phyloP scores from a whole-genome alignment of 1,284 basidiomycete genomes.

The Sporisorium sorghi region DNA sequence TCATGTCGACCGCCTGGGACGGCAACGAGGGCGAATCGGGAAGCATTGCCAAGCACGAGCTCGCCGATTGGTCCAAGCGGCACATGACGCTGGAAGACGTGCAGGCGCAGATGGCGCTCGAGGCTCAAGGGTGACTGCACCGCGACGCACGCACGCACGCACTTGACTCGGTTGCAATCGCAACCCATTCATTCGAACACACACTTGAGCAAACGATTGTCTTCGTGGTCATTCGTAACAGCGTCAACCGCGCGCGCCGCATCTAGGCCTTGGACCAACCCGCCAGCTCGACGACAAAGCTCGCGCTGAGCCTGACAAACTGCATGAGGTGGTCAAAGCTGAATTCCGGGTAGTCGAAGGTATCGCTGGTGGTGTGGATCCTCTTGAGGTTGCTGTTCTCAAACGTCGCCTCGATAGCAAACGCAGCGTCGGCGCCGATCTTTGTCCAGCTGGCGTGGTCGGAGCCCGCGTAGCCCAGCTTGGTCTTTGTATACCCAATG shows the following conservation, averaged over 20 bases:
- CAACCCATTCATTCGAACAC: not conserved
- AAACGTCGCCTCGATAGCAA: conserved; percentile 66
- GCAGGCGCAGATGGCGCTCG: conserved; percentile 18
- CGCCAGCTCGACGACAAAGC: conserved; percentile 63
- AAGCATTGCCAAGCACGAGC: conserved; percentile 56
- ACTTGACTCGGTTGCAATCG: not conserved
- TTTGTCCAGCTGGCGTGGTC: conserved; percentile 73
- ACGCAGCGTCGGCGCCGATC: conserved; percentile 69
- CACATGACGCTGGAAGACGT: conserved; percentile 46
- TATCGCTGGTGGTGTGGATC: conserved; percentile 59
- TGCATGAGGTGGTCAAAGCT: conserved; percentile 63
- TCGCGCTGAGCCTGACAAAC: conserved; percentile 58
- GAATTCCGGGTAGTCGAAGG: conserved; percentile 54
- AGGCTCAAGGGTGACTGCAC: conserved; percentile 22
- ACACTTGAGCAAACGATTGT: too few species aligned
- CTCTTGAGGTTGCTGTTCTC: conserved; percentile 59
- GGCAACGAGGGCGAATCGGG: conserved; percentile 66
- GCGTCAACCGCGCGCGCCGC: too few species aligned
- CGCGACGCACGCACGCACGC: not conserved
- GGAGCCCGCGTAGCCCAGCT: conserved; percentile 94
- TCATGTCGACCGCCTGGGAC: conserved; percentile 93
- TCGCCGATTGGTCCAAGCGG: conserved; percentile 47
- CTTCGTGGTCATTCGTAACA: too few species aligned
- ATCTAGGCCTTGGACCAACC: conserved; percentile 47
- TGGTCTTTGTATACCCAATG: conserved; percentile 70